Evolutionary conservation across 495 filamentous ascomycete genomes (phyloP).

Genomic region (Penicillium soppii): DNA sequence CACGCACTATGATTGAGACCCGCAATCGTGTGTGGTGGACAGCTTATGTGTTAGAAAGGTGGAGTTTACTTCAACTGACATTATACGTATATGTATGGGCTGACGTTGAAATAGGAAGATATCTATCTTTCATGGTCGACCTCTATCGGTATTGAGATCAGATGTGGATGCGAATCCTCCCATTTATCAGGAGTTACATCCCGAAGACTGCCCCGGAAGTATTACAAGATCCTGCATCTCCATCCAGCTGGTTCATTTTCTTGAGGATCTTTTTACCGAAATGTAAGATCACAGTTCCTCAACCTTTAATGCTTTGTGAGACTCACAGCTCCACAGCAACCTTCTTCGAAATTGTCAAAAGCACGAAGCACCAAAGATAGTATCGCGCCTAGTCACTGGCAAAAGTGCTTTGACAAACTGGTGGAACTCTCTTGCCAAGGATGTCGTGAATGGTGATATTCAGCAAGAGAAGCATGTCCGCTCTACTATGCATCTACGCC

Average conservation of each 20-base stretch:
- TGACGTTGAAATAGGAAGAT: constrained; percentile 13
- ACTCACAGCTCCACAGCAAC: constrained; percentile 11
- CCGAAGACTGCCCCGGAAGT: not conserved
- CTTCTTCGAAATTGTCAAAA: constrained; percentile 16
- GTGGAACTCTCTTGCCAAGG: constrained; percentile 27
- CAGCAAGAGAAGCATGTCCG: constrained; percentile 12
- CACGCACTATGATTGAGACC: constrained; percentile 26
- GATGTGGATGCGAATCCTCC: constrained; percentile 37
- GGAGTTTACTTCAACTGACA: no score
- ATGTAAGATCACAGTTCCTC: constrained; percentile 15
- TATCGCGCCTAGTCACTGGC: constrained; percentile 10
- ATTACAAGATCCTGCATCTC: constrained; percentile 16
- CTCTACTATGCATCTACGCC: constrained; percentile 24
- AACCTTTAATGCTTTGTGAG: not conserved
- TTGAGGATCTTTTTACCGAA: constrained; percentile 26
- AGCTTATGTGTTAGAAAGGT: constrained; percentile 37
- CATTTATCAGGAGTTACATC: constrained; percentile 8
- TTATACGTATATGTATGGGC: no score
- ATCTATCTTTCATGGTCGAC: constrained; percentile 38
- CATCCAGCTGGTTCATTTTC: constrained; percentile 22
- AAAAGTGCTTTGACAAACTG: constrained; percentile 18
- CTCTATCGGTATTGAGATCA: constrained; percentile 26
- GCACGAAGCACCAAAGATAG: constrained; percentile 8
- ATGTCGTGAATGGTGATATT: constrained; percentile 1
- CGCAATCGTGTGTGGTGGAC: constrained; percentile 44